Evolutionary conservation across 345 rosid genomes (phyloP), one percentile per base, ranked within the genome.

Genomic region (Citrus australasica): DNA sequence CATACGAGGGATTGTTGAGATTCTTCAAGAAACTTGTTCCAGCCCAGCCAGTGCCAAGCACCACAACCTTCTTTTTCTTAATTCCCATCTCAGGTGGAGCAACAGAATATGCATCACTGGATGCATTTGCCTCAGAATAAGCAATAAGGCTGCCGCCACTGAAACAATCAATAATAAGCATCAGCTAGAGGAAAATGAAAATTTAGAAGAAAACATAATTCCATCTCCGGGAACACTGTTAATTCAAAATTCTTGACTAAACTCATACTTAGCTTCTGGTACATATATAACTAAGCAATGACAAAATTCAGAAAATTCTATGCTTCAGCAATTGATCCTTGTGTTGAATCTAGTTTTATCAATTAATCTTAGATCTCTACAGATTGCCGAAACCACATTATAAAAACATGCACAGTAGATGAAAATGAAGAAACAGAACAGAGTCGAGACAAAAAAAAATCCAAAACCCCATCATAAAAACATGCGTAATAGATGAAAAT

Each of bases 1-100:
- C 98, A 58, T 94, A 97, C 0, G 78, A 72, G n/a, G 97, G 80
- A 78, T 84, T 80, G 67, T 92, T 80, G 53, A 97, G 79, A 71
- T 85, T 91, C 92, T 89, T 93, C 86, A 94, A 78, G 88, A 97
- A 94, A 83, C 93, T 90, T 5, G 97, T 93, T 69, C 95, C 98
- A 7, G 98, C 98, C 99, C 99, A 97, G 24, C 99, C 99, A 68
- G 97, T 94, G 68, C 99, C 99, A 16, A 97, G 94, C 24, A 97
- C 90, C 83, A 94, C 97, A 79, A 97, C 94, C 85, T 89, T 94
- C 90, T 94, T 97, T 84, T 88, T 94, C 92, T 48, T 91, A 80
- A 66, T 76, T 74, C 86, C 89, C 32, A 77, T 80, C 76, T 82
- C 90, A 67, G 84, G 69, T 5, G 84, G 75, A 35, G 82, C 89